Percentiles rank a stretch among this genome's conserved stretches.
Conservation (phyloP, 1,139 yeast genomes). For the Kazachstania sp. region DNA sequence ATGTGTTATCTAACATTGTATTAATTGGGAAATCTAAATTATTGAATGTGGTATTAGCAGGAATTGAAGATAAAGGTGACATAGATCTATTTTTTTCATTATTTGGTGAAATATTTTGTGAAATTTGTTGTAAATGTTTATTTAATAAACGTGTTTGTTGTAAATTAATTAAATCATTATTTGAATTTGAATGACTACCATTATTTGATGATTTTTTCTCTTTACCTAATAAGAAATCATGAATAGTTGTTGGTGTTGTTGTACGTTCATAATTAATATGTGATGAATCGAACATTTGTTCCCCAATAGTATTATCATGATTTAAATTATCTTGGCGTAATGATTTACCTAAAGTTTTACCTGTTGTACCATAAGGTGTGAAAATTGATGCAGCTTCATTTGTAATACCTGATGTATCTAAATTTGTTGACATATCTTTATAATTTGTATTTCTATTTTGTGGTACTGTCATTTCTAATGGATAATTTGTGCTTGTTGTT, state of each 20-base stretch:
- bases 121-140: not conserved
- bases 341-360: not conserved
- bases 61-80: not conserved
- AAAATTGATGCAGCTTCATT: not conserved
- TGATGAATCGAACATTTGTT: conserved; percentile 1
- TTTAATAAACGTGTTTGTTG: not conserved
- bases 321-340: not conserved
- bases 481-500: too few relatives aligned
- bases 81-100: not conserved
- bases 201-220: not conserved
- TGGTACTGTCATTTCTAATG: not conserved
- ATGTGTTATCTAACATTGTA: not conserved
- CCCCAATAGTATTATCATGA: not conserved
- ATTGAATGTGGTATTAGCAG: not conserved
- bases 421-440: not conserved
- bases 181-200: not conserved
- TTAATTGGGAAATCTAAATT: not conserved
- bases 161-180: conserved; percentile 1
- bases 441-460: not conserved
- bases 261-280: conserved; percentile 2
- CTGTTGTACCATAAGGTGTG: not conserved
- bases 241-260: conserved; percentile 6
- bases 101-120: not conserved
- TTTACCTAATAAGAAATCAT: conserved; percentile 5
- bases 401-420: not conserved